Evolutionary conservation across 345 rosid species (phyloP).

Genomic region (Arabis alpina): DNA sequence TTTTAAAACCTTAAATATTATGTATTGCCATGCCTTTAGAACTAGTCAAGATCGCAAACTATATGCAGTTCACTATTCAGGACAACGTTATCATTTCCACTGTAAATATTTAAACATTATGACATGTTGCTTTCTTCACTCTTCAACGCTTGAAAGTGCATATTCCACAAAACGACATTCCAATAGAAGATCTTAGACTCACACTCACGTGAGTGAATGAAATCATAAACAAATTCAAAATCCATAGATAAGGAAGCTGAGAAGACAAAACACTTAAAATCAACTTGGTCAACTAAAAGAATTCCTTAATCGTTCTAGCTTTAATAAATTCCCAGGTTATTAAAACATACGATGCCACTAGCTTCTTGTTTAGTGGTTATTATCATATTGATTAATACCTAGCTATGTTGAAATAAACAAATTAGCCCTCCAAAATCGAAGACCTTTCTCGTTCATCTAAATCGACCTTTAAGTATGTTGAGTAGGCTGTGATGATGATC

Average conservation of each 20-base stretch:
- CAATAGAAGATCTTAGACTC: conserved; percentile 26
- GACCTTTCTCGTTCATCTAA: conserved; percentile 19
- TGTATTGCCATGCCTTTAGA: conserved; percentile 19
- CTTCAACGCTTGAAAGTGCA: conserved; percentile 16
- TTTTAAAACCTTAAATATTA: conserved; percentile 26
- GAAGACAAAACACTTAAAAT: conserved; percentile 48
- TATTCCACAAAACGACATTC: conserved; percentile 4
- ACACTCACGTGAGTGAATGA: conserved; percentile 28
- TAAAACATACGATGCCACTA: conserved; percentile 29
- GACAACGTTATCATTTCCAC: conserved; percentile 25
- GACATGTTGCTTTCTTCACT: conserved; percentile 35
- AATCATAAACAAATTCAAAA: conserved; percentile 37
- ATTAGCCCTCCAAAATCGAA: conserved; percentile 3
- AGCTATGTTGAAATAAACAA: conserved; percentile 2
- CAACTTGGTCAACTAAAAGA: conserved; percentile 39
- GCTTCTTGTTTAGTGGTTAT: conserved; percentile 19
- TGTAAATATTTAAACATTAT: conserved; percentile 45
- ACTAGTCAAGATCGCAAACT: conserved; percentile 23
- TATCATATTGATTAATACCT: conserved; percentile 25
- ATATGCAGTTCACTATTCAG: conserved; percentile 32
- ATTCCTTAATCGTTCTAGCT: not conserved
- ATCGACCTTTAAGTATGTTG: conserved; percentile 4
- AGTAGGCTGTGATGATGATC: conserved; percentile 25
- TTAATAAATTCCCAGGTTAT: not conserved
- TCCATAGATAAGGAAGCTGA: conserved; percentile 40